Evolutionary conservation across 2,329 filamentous ascomycete species (phyloP).

Genomic region (Calonectria henricotiae): DNA sequence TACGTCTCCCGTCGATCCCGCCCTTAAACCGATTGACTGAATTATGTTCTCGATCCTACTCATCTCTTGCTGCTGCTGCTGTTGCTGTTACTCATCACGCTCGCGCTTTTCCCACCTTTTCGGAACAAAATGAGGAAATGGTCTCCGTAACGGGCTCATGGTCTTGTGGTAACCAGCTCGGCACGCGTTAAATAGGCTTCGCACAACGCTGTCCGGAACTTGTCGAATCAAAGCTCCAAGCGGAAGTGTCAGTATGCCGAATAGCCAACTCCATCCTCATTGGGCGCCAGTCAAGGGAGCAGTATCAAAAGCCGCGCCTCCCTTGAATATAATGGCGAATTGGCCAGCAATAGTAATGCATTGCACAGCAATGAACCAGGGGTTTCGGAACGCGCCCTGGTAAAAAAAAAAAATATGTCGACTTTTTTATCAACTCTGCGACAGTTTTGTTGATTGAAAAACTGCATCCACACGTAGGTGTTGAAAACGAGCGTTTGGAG

Average conservation of each 20-base stretch:
- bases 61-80: conserved; percentile 46
- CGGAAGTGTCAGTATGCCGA: conserved; percentile 79
- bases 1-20: conserved; percentile 41
- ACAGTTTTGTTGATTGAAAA: conserved; percentile 88
- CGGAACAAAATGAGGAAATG: conserved; percentile 43
- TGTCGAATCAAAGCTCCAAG: conserved; percentile 66
- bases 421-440: conserved; percentile 86
- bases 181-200: conserved; percentile 51
- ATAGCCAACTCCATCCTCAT: conserved; percentile 80
- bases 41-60: conserved; percentile 49
- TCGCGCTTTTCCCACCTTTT: conserved; percentile 47
- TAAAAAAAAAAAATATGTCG: conserved; percentile 76
- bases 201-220: conserved; percentile 58
- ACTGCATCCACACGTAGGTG: conserved; percentile 91
- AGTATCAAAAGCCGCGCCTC: conserved; percentile 78
- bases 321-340: conserved; percentile 81
- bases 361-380: conserved; percentile 82
- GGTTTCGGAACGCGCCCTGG: conserved; percentile 82
- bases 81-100: conserved; percentile 40
- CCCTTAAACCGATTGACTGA: conserved; percentile 44
- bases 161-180: conserved; percentile 40
- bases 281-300: conserved; percentile 74
- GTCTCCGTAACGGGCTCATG: conserved; percentile 47
- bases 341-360: conserved; percentile 79
- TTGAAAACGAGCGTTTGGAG: conserved; percentile 84